Conservation (phyloP, 176 grass and related monocot species). For the Oryza brachyantha region DNA sequence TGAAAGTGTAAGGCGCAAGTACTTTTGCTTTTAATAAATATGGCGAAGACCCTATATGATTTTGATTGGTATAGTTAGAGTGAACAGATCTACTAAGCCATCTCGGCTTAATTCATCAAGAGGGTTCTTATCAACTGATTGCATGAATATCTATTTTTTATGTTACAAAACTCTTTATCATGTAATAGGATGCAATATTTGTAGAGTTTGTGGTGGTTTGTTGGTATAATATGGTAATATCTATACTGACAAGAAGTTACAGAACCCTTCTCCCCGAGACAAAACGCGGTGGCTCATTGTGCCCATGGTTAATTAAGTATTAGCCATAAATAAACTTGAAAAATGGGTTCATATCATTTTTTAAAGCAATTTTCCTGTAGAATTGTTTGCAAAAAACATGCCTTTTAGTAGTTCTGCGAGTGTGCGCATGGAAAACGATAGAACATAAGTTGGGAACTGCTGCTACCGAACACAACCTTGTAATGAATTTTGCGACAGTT, state of each 20-base stretch:
- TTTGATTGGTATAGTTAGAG: neutral
- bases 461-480: too few species aligned
- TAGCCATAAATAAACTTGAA: too few species aligned
- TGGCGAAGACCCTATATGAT: neutral
- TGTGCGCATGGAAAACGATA: too few species aligned
- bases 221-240: neutral
- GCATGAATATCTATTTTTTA: neutral
- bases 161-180: neutral
- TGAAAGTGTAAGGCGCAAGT: neutral
- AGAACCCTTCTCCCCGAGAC: too few species aligned
- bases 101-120: neutral
- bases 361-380: too few species aligned
- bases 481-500: slow-evolving; percentile 1
- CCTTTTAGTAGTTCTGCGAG: too few species aligned
- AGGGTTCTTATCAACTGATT: neutral
- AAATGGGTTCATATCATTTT: too few species aligned
- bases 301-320: too few species aligned
- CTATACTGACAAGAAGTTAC: neutral
- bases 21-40: neutral
- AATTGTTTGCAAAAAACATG: too few species aligned
- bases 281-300: too few species aligned
- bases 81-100: neutral
- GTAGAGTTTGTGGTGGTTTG: slow-evolving; percentile 12
- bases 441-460: too few species aligned
- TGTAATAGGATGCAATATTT: neutral